phyloP scores from a whole-genome alignment of 257 asterid species.

The Plantago ovata region DNA sequence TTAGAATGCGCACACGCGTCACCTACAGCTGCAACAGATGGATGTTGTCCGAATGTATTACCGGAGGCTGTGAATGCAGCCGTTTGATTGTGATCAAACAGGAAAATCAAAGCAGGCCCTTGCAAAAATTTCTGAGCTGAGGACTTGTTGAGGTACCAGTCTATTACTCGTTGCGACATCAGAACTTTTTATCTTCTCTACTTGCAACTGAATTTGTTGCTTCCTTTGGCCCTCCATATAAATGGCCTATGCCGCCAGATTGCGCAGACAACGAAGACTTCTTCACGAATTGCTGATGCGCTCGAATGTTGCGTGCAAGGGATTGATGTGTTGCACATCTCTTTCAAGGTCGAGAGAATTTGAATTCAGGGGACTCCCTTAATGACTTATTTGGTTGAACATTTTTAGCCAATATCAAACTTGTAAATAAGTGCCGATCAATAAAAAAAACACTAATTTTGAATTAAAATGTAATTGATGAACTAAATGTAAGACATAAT shows the following conservation, averaged over 20 bases:
- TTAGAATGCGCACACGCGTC: slow-evolving; percentile 26
- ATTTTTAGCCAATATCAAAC: too few species aligned
- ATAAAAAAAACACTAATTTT: too few species aligned
- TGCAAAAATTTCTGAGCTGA: slow-evolving; percentile 33
- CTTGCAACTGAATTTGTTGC: slow-evolving; percentile 13
- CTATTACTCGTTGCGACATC: slow-evolving; percentile 27
- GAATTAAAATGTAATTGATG: too few species aligned
- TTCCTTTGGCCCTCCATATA: slow-evolving; percentile 21
- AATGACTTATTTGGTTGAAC: too few species aligned
- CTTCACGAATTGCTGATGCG: slow-evolving; percentile 39
- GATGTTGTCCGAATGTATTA: slow-evolving; percentile 31
- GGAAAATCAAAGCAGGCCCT: slow-evolving; percentile 34
- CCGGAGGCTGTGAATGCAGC: slow-evolving; percentile 20
- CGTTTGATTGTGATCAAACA: slow-evolving; percentile 33
- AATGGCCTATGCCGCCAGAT: slow-evolving; percentile 25
- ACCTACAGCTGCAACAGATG: slow-evolving; percentile 27
- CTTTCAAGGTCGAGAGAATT: slow-evolving; percentile 38
- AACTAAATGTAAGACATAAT: too few species aligned
- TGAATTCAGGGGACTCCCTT: slow-evolving; percentile 46
- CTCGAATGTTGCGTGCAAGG: slow-evolving; percentile 42
- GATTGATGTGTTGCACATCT: slow-evolving; percentile 51
- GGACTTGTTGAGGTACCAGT: slow-evolving; percentile 38
- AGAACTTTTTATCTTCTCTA: slow-evolving; percentile 33
- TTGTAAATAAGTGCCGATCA: too few species aligned
- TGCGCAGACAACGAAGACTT: slow-evolving; percentile 32